Conservation (phyloP, 208 protist species). For the Leishmania braziliensis region DNA sequence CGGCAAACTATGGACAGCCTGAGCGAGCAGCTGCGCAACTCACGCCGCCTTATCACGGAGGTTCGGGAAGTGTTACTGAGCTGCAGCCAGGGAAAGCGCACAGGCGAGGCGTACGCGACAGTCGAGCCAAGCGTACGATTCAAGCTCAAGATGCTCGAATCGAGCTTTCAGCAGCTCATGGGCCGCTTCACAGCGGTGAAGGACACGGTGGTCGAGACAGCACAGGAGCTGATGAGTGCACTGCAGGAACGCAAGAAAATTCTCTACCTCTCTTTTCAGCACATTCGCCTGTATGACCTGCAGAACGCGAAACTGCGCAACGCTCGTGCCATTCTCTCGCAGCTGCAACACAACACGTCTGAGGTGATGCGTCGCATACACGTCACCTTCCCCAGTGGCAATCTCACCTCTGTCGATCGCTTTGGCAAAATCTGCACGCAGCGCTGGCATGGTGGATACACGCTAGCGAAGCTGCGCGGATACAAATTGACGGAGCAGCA, state of each 20-base stretch:
- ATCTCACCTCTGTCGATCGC: slow-evolving; percentile 84
- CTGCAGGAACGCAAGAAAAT: slow-evolving; percentile 91
- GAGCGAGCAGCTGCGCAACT: slow-evolving; percentile 77
- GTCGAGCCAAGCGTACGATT: slow-evolving; percentile 87
- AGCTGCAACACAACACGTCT: slow-evolving; percentile 65
- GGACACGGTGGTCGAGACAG: slow-evolving; percentile 82
- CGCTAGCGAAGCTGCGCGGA: slow-evolving; percentile 66
- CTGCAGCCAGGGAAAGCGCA: slow-evolving; percentile 45
- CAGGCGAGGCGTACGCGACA: slow-evolving; percentile 73
- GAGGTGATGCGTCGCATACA: slow-evolving; percentile 68
- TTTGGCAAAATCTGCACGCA: slow-evolving; percentile 85
- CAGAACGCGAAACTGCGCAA: slow-evolving; percentile 85
- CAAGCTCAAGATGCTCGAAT: slow-evolving; percentile 90
- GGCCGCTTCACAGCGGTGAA: slow-evolving; percentile 85
- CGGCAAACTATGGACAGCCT: slow-evolving; percentile 91
- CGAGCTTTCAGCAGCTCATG: slow-evolving; percentile 90
- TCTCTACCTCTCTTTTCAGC: slow-evolving; percentile 91
- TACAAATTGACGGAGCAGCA: slow-evolving; percentile 36
- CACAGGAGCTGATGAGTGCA: slow-evolving; percentile 86
- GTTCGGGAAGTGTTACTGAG: slow-evolving; percentile 67
- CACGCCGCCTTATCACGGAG: slow-evolving; percentile 75
- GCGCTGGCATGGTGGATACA: slow-evolving; percentile 86
- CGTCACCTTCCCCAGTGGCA: slow-evolving; percentile 78
- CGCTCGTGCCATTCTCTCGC: slow-evolving; percentile 66
- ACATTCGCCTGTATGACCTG: slow-evolving; percentile 92